Conservation (phyloP, 2,329 filamentous ascomycete genomes). For the Diaporthe vaccinii region DNA sequence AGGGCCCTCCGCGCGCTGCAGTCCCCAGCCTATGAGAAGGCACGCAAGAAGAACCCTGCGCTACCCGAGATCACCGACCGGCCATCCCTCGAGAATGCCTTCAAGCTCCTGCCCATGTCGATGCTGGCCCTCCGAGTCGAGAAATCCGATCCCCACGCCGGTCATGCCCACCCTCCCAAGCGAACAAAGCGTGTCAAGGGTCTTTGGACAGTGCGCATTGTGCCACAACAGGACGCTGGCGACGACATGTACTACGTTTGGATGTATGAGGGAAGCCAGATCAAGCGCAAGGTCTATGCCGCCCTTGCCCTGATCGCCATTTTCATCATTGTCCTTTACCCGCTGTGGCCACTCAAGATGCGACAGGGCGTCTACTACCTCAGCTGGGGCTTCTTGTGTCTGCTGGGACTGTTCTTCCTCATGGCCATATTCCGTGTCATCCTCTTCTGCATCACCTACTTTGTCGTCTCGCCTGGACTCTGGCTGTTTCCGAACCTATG, state of each 20-base stretch:
- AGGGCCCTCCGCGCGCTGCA: conserved; percentile 91
- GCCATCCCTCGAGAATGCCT: conserved; percentile 89
- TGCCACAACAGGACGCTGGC: conserved; percentile 91
- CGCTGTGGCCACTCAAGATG: conserved; percentile 92
- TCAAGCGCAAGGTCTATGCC: conserved; percentile 94
- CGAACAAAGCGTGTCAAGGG: conserved; percentile 93
- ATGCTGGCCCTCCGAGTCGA: conserved; percentile 91
- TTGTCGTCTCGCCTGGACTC: conserved; percentile 85
- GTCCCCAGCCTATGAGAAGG: conserved; percentile 91
- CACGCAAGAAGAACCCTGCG: conserved; percentile 87
- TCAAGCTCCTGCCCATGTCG: conserved; percentile 94
- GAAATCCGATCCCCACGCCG: conserved; percentile 84
- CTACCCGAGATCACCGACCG: conserved; percentile 91
- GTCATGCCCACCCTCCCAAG: conserved; percentile 78
- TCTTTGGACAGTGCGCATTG: conserved; percentile 94
- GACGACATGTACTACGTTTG: conserved; percentile 96
- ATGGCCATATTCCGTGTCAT: conserved; percentile 99
- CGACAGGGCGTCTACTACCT: conserved; percentile 97
- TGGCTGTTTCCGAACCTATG: conserved; percentile 99
- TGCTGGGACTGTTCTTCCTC: conserved; percentile 93
- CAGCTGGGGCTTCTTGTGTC: conserved; percentile 90
- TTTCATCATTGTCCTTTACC: conserved; percentile 93
- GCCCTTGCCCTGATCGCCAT: conserved; percentile 85
- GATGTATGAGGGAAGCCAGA: conserved; percentile 94
- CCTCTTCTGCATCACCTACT: conserved; percentile 93